Evolutionary conservation across 257 asterid genomes (phyloP).

Genomic region (Cruciata laevipes): DNA sequence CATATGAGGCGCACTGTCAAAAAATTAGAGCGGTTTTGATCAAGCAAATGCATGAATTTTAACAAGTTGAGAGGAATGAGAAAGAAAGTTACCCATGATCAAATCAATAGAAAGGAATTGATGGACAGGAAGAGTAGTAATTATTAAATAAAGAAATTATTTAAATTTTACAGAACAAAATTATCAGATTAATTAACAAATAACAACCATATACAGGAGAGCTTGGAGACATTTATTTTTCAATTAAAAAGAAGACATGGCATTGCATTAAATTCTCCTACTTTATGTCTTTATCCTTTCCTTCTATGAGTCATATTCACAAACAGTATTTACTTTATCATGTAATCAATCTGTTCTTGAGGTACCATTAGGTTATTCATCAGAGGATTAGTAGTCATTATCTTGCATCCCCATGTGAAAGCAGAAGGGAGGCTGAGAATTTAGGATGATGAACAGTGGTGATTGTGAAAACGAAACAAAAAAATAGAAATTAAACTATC

Average conservation of each 20-base stretch:
- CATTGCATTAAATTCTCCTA: background rate
- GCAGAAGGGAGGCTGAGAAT: background rate
- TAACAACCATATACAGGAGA: background rate
- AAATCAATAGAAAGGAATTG: background rate
- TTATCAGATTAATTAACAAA: background rate
- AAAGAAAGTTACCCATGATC: background rate
- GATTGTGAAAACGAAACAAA: too few species aligned
- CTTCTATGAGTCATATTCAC: background rate
- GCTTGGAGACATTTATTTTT: background rate
- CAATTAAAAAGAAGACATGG: background rate
- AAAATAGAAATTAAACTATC: too few species aligned
- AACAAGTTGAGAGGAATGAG: background rate
- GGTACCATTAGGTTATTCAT: conserved; percentile 3
- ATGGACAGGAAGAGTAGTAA: background rate
- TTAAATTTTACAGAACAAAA: background rate
- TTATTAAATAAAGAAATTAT: background rate
- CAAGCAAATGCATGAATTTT: background rate
- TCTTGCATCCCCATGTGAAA: background rate
- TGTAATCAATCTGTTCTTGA: background rate
- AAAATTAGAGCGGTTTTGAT: background rate
- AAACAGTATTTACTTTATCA: background rate
- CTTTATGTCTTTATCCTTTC: background rate
- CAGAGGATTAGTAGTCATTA: background rate
- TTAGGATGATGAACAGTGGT: too few species aligned
- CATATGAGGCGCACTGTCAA: background rate